Conservation (phyloP, 495 filamentous ascomycete species). For the Letharia columbiana region DNA sequence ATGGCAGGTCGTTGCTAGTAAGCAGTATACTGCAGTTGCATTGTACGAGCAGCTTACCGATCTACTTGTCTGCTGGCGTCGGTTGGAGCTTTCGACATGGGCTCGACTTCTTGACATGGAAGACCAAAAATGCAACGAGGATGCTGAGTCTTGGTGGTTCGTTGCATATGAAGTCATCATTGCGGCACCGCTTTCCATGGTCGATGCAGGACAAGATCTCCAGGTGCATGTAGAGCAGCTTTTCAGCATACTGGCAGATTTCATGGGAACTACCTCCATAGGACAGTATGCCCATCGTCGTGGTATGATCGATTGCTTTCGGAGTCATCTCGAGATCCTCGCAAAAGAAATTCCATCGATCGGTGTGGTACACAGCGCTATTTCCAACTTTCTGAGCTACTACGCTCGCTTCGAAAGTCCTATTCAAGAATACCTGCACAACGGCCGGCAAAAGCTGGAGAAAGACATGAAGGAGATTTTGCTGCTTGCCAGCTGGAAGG, state of each 20-base stretch:
- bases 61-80: conserved; percentile 75
- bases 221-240: conserved; percentile 56
- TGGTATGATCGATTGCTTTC: conserved; percentile 62
- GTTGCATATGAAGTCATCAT: conserved; percentile 84
- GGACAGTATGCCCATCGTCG: conserved; percentile 74
- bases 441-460: conserved; percentile 59
- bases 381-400: conserved; percentile 69
- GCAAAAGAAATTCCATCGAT: conserved; percentile 47
- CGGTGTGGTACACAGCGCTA: conserved; percentile 43
- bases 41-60: conserved; percentile 68
- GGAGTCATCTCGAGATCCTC: conserved; percentile 48
- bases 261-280: conserved; percentile 62
- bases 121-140: conserved; percentile 58
- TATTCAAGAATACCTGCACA: conserved; percentile 51
- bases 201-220: conserved; percentile 45
- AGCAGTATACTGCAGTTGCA: conserved; percentile 56
- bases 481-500: conserved; percentile 87
- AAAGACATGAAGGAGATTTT: conserved; percentile 83
- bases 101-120: conserved; percentile 82
- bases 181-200: conserved; percentile 57
- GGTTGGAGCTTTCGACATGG: conserved; percentile 87
- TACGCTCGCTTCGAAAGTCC: conserved; percentile 58
- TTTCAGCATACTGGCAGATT: conserved; percentile 60
- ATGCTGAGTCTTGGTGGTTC: conserved; percentile 92
- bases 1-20: conserved; percentile 87